Evolutionary conservation across 2,329 filamentous ascomycete genomes (phyloP), one percentile per base, ranked within the genome.

Genomic region (Penicillium polonicum): DNA sequence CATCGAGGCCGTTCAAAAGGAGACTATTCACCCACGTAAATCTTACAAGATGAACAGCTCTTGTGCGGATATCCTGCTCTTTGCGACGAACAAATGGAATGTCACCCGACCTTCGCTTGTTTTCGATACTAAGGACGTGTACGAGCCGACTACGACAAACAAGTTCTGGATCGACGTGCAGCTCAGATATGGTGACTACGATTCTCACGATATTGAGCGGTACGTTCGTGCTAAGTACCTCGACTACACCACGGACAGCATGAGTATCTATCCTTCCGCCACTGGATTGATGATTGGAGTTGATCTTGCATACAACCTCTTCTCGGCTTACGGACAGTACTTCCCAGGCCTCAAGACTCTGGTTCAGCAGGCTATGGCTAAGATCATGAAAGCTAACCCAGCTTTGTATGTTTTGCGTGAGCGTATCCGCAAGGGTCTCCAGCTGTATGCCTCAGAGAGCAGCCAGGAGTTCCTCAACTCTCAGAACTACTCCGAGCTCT

Each of bases 41-140:
- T 97, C 92, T 5, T 99, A 99, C 85, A 99, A 99, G 85, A 99
- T 99, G 94, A 99, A 99, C 82, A 97, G 92, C 70, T 97, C 93
- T 57, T 97, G 94, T 70, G 94, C 95, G 5, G 94, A 99, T 75
- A 97, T 99, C 62, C 83, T 97, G 54, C 84, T 99, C 10, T 99
- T 99, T 71, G 93, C 94, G 38, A 96, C 90, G 63, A 94, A 97
- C 80, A 99, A 97, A 76, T 99, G 95, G 95, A 97, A 96, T 62
- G 92, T 99, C 52, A 97, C 92, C 0, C 84, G 91, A 3, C 95
- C 94, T 2, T 97, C 93, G 3, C 85, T 96, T 67, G 80, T 99
- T 4, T 96, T 95, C 72, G 94, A 99, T 68, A 97, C 91, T 51
- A 97, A 97, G 80, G 94, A 99, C 72, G 86, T 89, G 19, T 96